Conservation (phyloP, 495 filamentous ascomycete genomes). For the Hypoxylon lenormandii region DNA sequence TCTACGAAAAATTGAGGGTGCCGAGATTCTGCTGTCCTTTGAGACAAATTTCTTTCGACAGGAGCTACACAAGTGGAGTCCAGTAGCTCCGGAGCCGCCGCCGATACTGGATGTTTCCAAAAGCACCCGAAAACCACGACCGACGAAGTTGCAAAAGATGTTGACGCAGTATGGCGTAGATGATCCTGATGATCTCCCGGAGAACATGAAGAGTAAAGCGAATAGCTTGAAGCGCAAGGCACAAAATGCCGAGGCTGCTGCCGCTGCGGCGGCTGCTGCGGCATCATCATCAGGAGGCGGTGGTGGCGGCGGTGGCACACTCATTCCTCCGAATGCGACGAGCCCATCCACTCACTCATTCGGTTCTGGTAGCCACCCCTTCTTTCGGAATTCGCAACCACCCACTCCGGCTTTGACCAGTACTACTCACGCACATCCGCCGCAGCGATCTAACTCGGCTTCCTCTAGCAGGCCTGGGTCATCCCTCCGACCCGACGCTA, state of each 20-base stretch:
- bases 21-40: slow-evolving; percentile 88
- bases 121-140: slow-evolving; percentile 95
- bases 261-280: slow-evolving; percentile 49
- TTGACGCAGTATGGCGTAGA: slow-evolving; percentile 87
- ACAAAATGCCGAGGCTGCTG: slow-evolving; percentile 59
- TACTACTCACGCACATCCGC: slow-evolving; percentile 52
- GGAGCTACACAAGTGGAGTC: slow-evolving; percentile 95
- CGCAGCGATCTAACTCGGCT: slow-evolving; percentile 46
- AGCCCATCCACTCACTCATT: slow-evolving; percentile 54
- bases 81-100: slow-evolving; percentile 86
- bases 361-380: slow-evolving; percentile 49
- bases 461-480: slow-evolving; percentile 53
- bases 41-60: slow-evolving; percentile 98
- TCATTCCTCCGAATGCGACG: slow-evolving; percentile 47
- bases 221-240: slow-evolving; percentile 72
- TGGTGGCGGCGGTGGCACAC: slow-evolving; percentile 18
- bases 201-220: slow-evolving; percentile 79
- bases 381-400: slow-evolving; percentile 55
- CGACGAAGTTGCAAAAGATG: slow-evolving; percentile 96
- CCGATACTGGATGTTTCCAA: slow-evolving; percentile 84
- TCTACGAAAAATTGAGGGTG: slow-evolving; percentile 96
- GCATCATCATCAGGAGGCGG: slow-evolving; percentile 22
- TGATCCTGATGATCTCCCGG: slow-evolving; percentile 87
- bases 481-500: slow-evolving; percentile 48
- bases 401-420: slow-evolving; percentile 55